These are phyloP conservation scores for Russula sp. DNA, from an alignment of 768 basidiomycete genomes.

Conservation along the genomic window DNA sequence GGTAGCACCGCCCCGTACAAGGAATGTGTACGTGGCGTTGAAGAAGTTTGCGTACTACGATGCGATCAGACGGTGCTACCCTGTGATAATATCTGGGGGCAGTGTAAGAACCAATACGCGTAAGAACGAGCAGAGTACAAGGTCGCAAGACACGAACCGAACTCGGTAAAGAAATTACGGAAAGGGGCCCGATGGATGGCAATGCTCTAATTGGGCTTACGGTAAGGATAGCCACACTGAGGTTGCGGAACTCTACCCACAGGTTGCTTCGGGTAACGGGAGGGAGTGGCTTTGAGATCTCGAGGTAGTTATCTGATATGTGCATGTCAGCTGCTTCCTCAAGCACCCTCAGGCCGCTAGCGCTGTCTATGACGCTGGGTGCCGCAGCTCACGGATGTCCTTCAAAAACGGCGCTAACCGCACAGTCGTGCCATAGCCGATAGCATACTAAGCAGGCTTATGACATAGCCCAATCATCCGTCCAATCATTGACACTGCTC, in stretches of 20 bases:
- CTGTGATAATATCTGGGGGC: constrained; percentile 67
- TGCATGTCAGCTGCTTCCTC: too few relatives aligned
- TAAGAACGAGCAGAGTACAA: constrained; percentile 15
- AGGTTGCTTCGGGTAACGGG: constrained; percentile 41
- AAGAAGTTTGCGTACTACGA: constrained; percentile 79
- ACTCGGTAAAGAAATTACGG: constrained; percentile 73
- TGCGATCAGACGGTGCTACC: constrained; percentile 99
- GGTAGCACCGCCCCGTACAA: constrained; percentile 85
- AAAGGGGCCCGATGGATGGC: constrained; percentile 21
- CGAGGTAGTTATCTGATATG: constrained; percentile 49
- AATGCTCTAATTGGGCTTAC: too few relatives aligned
- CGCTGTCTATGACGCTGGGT: too few relatives aligned
- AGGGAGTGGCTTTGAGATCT: constrained; percentile 42
- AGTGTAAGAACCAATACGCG: not conserved
- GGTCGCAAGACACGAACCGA: constrained; percentile 50
- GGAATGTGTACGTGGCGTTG: constrained; percentile 70
- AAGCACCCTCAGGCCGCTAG: too few relatives aligned
- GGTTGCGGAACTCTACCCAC: constrained; percentile 52
- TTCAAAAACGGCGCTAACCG: not conserved
- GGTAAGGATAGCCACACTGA: too few relatives aligned
- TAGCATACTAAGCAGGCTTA: not conserved
- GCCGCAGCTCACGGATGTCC: constrained; percentile 28
- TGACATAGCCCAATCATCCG: not conserved
- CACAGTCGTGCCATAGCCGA: not conserved
- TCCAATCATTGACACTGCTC: not conserved